phyloP scores from a whole-genome alignment of 768 basidiomycete genomes.

The Naganishia onofrii region DNA sequence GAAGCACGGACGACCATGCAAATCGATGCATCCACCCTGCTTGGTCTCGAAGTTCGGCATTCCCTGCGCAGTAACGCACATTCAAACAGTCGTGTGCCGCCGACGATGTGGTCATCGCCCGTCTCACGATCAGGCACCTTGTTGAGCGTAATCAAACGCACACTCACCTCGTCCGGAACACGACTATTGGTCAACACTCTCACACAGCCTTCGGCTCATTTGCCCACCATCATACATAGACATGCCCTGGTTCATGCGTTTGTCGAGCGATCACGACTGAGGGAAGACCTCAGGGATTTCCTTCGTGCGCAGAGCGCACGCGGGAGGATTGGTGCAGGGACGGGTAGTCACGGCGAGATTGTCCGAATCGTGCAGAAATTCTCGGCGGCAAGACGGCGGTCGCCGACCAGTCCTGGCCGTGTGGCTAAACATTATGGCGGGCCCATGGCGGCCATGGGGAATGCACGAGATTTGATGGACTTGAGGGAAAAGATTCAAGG shows the following conservation, averaged over 20 bases:
- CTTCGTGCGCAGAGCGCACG: slow-evolving; percentile 29
- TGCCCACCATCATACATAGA: slow-evolving; percentile 38
- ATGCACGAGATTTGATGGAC: slow-evolving; percentile 45
- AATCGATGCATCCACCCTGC: slow-evolving; percentile 50
- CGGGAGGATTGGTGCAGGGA: not conserved
- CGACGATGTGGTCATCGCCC: slow-evolving; percentile 31
- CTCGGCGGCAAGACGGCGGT: slow-evolving; percentile 27
- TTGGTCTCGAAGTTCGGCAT: slow-evolving; percentile 50
- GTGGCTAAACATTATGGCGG: slow-evolving; percentile 3
- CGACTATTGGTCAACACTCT: slow-evolving; percentile 46
- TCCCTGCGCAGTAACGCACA: slow-evolving; percentile 38
- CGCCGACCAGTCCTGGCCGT: not conserved
- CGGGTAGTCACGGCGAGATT: slow-evolving; percentile 37
- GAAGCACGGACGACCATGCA: slow-evolving; percentile 39
- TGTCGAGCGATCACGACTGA: slow-evolving; percentile 37
- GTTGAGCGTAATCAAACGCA: slow-evolving; percentile 45
- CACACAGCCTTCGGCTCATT: slow-evolving; percentile 42
- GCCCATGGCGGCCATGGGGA: slow-evolving; percentile 13
- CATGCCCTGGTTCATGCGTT: slow-evolving; percentile 46
- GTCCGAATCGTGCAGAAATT: slow-evolving; percentile 48
- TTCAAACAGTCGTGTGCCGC: not conserved
- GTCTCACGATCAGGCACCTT: slow-evolving; percentile 45
- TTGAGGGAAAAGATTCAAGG: slow-evolving; percentile 39
- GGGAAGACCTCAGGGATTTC: slow-evolving; percentile 41
- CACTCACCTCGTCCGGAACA: slow-evolving; percentile 45